Evolutionary conservation across 495 filamentous ascomycete species (phyloP).

Genomic region (Arthonia radiata): DNA sequence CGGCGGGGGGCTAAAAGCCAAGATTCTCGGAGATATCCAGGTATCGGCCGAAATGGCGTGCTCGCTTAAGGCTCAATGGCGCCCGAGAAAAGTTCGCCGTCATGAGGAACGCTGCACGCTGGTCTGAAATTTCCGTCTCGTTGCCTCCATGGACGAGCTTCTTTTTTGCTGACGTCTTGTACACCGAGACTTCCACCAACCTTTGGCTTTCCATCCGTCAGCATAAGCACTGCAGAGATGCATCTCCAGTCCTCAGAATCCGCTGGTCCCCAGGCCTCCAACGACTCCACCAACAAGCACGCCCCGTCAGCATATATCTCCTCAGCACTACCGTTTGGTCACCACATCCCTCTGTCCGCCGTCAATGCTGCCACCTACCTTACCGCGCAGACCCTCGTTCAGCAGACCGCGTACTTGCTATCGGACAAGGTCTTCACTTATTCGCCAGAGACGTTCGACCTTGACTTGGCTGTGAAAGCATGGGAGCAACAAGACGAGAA

Average conservation of each 20-base stretch:
- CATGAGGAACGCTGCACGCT: too few relatives aligned
- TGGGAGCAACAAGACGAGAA: slow-evolving; percentile 41
- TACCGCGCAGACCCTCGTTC: slow-evolving; percentile 73
- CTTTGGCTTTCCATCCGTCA: neutral
- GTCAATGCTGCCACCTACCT: slow-evolving; percentile 76
- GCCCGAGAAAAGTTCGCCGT: too few relatives aligned
- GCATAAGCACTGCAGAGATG: neutral
- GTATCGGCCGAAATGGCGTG: too few relatives aligned
- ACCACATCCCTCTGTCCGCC: slow-evolving; percentile 30
- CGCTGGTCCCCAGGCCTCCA: slow-evolving; percentile 2
- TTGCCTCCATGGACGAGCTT: neutral
- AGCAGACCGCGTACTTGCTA: slow-evolving; percentile 81
- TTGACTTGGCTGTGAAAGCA: slow-evolving; percentile 53
- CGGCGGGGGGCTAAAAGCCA: too few relatives aligned
- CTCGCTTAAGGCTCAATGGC: too few relatives aligned
- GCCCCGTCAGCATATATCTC: neutral
- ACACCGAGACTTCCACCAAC: neutral
- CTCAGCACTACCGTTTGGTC: slow-evolving; percentile 35
- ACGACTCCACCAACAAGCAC: neutral
- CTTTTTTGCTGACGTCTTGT: neutral
- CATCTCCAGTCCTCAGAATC: slow-evolving; percentile 5
- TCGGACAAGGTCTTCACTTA: slow-evolving; percentile 94
- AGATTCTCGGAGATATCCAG: too few relatives aligned
- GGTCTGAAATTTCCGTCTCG: too few relatives aligned
- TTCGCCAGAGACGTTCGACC: slow-evolving; percentile 75